Evolutionary conservation across 2,329 filamentous ascomycete genomes (phyloP).

Genomic region (Aureobasidium melanogenum): DNA sequence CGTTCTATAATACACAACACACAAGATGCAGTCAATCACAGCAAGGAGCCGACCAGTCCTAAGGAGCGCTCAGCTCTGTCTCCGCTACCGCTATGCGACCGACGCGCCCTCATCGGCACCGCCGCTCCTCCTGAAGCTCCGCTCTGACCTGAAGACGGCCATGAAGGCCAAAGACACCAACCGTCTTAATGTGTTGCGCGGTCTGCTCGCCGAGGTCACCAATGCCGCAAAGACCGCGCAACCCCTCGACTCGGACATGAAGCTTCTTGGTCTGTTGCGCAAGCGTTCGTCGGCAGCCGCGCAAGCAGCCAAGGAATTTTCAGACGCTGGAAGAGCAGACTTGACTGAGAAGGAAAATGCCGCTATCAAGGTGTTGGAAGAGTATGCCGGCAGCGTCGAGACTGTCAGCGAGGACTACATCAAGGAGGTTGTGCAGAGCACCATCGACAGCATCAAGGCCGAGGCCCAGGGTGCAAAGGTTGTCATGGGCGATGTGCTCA

Average conservation of each 20-base stretch:
- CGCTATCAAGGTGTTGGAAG: constrained; percentile 56
- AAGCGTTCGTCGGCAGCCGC: constrained; percentile 51
- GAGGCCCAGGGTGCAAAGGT: constrained; percentile 40
- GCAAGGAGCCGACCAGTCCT: not conserved
- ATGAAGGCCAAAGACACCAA: constrained; percentile 42
- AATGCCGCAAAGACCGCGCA: constrained; percentile 65
- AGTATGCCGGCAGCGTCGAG: constrained; percentile 54
- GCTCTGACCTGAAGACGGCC: constrained; percentile 38
- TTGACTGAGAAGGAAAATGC: constrained; percentile 60
- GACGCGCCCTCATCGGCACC: constrained; percentile 19
- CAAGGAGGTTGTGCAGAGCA: constrained; percentile 41
- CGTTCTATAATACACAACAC: not conserved
- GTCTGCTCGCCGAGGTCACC: constrained; percentile 59
- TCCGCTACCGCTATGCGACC: constrained; percentile 12
- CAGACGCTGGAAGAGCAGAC: constrained; percentile 55
- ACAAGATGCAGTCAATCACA: constrained; percentile 7
- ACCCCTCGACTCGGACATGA: constrained; percentile 62
- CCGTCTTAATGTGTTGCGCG: constrained; percentile 59
- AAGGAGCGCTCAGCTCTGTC: not conserved
- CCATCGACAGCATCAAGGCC: constrained; percentile 42
- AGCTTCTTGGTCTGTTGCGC: constrained; percentile 59
- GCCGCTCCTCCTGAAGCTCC: constrained; percentile 36
- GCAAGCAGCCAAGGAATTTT: constrained; percentile 56
- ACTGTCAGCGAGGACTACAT: constrained; percentile 52
- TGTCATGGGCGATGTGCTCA: constrained; percentile 54